Evolutionary conservation across 352 stramenopile species (phyloP).

Genomic region (Globisporangium paddicum): DNA sequence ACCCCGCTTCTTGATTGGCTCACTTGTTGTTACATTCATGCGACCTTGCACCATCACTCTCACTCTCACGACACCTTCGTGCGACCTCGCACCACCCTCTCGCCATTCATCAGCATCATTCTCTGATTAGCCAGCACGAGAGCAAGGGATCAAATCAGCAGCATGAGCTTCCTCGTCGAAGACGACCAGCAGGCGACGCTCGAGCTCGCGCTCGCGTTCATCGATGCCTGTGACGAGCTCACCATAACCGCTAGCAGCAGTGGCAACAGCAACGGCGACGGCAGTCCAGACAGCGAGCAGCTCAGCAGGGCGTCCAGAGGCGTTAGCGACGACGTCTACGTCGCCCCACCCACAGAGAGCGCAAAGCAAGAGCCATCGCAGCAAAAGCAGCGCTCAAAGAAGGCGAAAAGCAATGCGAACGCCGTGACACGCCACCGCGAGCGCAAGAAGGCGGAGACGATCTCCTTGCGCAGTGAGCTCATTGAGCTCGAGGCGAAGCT

Average conservation of each 20-base stretch:
- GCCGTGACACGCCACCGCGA: slow-evolving; percentile 13
- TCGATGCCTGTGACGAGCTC: slow-evolving; percentile 13
- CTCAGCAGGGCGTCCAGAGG: neutral
- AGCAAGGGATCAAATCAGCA: too few relatives aligned
- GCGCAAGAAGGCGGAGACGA: slow-evolving; percentile 11
- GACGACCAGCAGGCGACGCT: slow-evolving; percentile 10
- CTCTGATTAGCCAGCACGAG: too few relatives aligned
- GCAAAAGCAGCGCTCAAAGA: slow-evolving; percentile 1
- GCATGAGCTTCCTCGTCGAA: slow-evolving; percentile 11
- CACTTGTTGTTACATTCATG: neutral
- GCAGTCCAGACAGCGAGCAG: neutral
- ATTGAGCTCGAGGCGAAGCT: slow-evolving; percentile 10
- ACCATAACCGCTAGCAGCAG: too few relatives aligned
- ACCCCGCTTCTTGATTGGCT: too few relatives aligned
- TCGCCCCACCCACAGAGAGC: neutral
- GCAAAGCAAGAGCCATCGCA: neutral
- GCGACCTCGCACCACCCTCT: neutral
- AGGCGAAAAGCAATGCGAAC: slow-evolving; percentile 9
- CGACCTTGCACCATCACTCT: neutral
- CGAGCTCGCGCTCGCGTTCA: slow-evolving; percentile 8
- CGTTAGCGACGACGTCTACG: neutral
- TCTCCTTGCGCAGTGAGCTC: slow-evolving; percentile 3
- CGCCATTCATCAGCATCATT: neutral
- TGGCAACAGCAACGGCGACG: neutral
- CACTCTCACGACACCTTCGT: neutral